phyloP scores from a whole-genome alignment of 2,329 filamentous ascomycete species.

The Ceratocystis eucalypticola region DNA sequence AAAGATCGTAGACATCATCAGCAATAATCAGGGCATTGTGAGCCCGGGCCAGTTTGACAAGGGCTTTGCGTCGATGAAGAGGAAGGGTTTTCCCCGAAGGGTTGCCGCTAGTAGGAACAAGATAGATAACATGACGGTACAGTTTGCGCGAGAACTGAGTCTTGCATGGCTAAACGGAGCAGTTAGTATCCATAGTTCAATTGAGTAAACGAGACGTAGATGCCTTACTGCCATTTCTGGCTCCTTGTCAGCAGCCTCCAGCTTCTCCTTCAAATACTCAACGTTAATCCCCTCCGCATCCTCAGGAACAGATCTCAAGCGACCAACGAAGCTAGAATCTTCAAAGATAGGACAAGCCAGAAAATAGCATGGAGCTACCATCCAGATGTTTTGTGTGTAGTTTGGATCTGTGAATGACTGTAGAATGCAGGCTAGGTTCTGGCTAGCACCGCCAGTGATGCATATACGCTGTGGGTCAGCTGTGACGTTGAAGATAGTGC shows the following conservation, averaged over 20 bases:
- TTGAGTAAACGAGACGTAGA: not conserved
- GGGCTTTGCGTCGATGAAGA: conserved; percentile 46
- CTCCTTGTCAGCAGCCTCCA: conserved; percentile 23
- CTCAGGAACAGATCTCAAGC: conserved; percentile 58
- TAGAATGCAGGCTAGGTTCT: conserved; percentile 65
- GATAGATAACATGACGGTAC: conserved; percentile 79
- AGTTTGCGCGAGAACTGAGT: conserved; percentile 49
- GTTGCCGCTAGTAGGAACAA: conserved; percentile 78
- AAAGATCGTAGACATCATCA: conserved; percentile 89
- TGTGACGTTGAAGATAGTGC: conserved; percentile 20
- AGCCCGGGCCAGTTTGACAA: conserved; percentile 64
- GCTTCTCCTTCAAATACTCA: conserved; percentile 26
- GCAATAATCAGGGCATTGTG: conserved; percentile 71
- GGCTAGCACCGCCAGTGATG: conserved; percentile 73
- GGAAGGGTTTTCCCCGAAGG: conserved; percentile 77
- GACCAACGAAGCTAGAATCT: conserved; percentile 58
- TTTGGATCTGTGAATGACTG: conserved; percentile 68
- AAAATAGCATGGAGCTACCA: conserved; percentile 71
- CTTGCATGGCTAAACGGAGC: conserved; percentile 38
- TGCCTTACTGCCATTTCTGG: conserved; percentile 15
- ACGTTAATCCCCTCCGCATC: conserved; percentile 67
- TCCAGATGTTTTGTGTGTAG: conserved; percentile 64
- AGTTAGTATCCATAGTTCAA: not conserved
- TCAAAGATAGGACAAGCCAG: conserved; percentile 76
- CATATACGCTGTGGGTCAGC: conserved; percentile 48